Percentiles rank a stretch among this genome's conserved stretches.
phyloP scores from a whole-genome alignment of 139 green algal genomes.

The Coccomyxa sp. region DNA sequence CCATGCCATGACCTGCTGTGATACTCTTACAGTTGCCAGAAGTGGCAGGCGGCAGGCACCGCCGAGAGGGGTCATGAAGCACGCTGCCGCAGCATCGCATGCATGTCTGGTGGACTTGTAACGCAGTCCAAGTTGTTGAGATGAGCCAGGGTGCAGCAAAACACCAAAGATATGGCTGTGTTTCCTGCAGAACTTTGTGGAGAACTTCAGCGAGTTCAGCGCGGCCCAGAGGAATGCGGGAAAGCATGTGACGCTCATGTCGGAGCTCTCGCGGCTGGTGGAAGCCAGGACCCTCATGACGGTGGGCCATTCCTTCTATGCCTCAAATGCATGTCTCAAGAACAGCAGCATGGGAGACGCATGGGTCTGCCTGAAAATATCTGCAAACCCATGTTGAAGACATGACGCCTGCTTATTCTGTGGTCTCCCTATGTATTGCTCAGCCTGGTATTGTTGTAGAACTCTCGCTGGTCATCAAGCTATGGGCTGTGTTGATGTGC shows the following conservation, averaged over 20 bases:
- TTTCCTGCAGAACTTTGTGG: constrained; percentile 76
- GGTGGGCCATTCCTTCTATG: constrained; percentile 15
- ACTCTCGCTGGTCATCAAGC: not conserved
- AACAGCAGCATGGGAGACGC: not conserved
- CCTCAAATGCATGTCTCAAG: not conserved
- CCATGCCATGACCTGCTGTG: constrained; percentile 8
- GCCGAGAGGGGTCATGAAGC: no score
- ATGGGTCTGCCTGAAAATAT: no score
- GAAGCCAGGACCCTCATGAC: constrained; percentile 64
- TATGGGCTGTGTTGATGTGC: constrained; percentile 9
- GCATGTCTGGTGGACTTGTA: not conserved
- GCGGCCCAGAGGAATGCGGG: constrained; percentile 61
- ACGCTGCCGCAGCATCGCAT: not conserved
- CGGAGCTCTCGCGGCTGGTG: constrained; percentile 60
- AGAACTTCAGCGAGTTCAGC: constrained; percentile 73
- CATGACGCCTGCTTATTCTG: no score
- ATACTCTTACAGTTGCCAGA: no score
- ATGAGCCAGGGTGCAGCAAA: no score
- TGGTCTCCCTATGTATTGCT: no score
- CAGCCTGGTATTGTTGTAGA: not conserved
- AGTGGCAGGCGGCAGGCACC: no score
- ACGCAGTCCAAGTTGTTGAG: not conserved
- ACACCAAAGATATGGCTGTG: no score
- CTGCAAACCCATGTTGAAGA: no score
- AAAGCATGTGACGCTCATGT: constrained; percentile 90